Percentiles rank a stretch among this genome's conserved stretches.
Conservation (phyloP, 129 eudicot genomes). For the Lactuca saligna region DNA sequence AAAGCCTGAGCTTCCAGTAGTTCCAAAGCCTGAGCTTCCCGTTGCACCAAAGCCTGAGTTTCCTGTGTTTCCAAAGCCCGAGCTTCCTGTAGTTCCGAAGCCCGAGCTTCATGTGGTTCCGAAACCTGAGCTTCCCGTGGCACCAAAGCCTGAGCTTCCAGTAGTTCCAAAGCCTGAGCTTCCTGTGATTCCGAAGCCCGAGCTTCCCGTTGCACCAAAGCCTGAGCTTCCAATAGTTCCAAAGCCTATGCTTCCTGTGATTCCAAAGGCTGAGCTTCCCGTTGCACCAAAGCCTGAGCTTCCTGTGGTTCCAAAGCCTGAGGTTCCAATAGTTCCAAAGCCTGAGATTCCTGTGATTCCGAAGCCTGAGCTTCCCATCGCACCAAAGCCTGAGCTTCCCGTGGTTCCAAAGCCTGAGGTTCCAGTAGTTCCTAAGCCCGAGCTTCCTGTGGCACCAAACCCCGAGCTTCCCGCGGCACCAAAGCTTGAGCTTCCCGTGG, state of each 20-base stretch:
- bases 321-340: too few species aligned
- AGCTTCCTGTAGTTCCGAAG: neutral
- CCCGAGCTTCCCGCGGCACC: too few species aligned
- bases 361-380: neutral
- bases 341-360: neutral
- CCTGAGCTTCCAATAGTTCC: neutral
- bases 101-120: neutral
- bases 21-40: neutral
- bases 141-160: neutral
- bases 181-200: conserved; percentile 12
- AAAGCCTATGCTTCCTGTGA: too few species aligned
- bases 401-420: neutral
- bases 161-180: neutral
- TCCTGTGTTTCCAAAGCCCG: neutral
- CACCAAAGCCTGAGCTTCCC: neutral
- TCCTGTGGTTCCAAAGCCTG: too few species aligned
- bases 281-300: too few species aligned
- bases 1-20: neutral
- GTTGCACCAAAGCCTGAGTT: neutral
- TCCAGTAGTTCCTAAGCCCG: neutral
- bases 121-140: neutral
- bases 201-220: conserved; percentile 8
- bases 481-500: too few species aligned
- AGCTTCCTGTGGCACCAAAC: too few species aligned
- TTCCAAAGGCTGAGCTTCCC: too few species aligned